Base-by-base conservation (phyloP, 2,329 filamentous ascomycete genomes). In the Amphichorda felina region DNA sequence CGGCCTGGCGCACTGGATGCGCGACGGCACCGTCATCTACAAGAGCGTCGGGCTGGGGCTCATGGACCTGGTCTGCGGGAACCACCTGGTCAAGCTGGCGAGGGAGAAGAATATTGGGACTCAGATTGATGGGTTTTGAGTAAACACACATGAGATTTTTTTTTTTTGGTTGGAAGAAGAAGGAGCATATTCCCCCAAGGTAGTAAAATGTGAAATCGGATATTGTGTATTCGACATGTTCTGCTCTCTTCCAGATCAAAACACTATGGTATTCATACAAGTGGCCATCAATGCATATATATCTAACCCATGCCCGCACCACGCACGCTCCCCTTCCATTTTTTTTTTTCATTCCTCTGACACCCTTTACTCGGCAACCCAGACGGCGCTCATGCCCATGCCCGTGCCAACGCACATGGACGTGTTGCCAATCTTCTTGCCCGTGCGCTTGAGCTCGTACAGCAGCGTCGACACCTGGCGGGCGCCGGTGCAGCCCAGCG, bases 321-420 rank as follows among this genome's bases (percentile, higher is more conserved):
- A 16, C n/a, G 13, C 10, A 24, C 10, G 6, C 21, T 24, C 21
- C 21, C 6, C 21, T 6, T 10, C 21, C 10, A 24, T 24, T 24
- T 24, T 30, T 13, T 10, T 15, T 30, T 14, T 30, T 9, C 28
- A 3, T 14, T 15, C n/a, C 4, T 30, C 16, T n/a, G n/a, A 5
- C 17, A 4, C 13, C 11, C 13, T 41, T 45, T 85, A 94, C 68
- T 94, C 88, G 3, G 86, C 84, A 45, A 95, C 88, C 87, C 88
- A 95, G 40, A 95, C 81, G 41, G 88, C 86, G 38, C 87, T 88
- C 86, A 95, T 94, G 35, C 89, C 89, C 91, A 96, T 96, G 36
- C 87, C 89, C 3, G 89, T 96, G 35, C 89, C 91, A 34, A 96
- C 66, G 56, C 91, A 98, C 91, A 96, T 96, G 59, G 82, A 89